phyloP scores from a whole-genome alignment of 345 rosid genomes.

The Salix brachista region DNA sequence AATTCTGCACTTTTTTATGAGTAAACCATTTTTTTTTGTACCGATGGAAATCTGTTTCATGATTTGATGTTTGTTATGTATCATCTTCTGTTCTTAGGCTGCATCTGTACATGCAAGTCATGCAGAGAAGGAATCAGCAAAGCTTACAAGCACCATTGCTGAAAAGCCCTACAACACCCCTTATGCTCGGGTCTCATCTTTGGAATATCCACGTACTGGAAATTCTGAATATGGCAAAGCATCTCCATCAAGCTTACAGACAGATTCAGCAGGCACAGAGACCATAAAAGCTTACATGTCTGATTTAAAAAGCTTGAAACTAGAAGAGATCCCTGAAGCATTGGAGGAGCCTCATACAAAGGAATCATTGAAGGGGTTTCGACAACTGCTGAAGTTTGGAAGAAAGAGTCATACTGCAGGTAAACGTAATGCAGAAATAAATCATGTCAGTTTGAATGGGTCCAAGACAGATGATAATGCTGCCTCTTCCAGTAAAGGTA shows the following conservation, averaged over 20 bases:
- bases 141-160: slow-evolving; percentile 32
- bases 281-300: slow-evolving; percentile 42
- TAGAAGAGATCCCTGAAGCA: slow-evolving; percentile 58
- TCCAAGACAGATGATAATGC: slow-evolving; percentile 28
- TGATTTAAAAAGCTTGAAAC: slow-evolving; percentile 35
- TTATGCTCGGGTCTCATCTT: slow-evolving; percentile 69
- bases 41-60: slow-evolving; percentile 8
- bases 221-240: slow-evolving; percentile 56
- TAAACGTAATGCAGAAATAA: slow-evolving; percentile 40
- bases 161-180: slow-evolving; percentile 69
- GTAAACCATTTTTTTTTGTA: neutral
- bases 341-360: slow-evolving; percentile 52
- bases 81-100: slow-evolving; percentile 39
- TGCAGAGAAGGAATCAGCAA: slow-evolving; percentile 38
- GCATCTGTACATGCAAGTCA: slow-evolving; percentile 32
- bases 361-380: slow-evolving; percentile 69
- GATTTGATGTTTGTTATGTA: slow-evolving; percentile 13
- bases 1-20: neutral
- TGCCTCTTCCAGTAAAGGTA: slow-evolving; percentile 35
- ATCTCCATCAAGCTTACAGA: slow-evolving; percentile 38
- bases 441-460: slow-evolving; percentile 19
- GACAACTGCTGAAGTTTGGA: slow-evolving; percentile 67
- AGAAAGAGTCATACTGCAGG: slow-evolving; percentile 55
- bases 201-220: slow-evolving; percentile 58
- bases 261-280: slow-evolving; percentile 28